Percentiles rank a stretch among this genome's conserved stretches.
These are phyloP conservation scores for Fusarium virguliforme DNA, from an alignment of 2,329 filamentous ascomycete species.

Conservation along the genomic window DNA sequence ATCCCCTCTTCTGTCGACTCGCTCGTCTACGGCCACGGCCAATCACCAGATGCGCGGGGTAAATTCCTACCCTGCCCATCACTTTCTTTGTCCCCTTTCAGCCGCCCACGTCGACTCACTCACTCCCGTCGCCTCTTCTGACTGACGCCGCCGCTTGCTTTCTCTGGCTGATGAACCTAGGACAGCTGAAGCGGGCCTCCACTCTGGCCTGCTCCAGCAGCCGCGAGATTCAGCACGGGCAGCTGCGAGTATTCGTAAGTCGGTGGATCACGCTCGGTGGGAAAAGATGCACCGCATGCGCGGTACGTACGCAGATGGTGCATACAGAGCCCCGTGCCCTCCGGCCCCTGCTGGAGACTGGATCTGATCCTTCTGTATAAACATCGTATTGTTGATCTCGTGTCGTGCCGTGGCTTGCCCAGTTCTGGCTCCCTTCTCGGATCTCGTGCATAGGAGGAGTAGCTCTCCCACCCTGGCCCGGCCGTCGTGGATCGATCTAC, in stretches of 20 bases:
- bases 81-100: constrained; percentile 25
- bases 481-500: neutral
- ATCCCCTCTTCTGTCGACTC: constrained; percentile 28
- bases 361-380: constrained; percentile 28
- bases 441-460: neutral
- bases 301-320: neutral
- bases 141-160: constrained; percentile 6
- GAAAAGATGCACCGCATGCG: constrained; percentile 27
- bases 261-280: constrained; percentile 23
- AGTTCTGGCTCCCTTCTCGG: constrained; percentile 22
- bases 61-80: constrained; percentile 22
- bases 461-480: neutral
- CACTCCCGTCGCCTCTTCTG: constrained; percentile 10
- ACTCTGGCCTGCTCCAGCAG: constrained; percentile 6
- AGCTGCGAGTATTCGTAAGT: constrained; percentile 30
- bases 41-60: constrained; percentile 38
- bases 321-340: constrained; percentile 6
- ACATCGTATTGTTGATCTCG: constrained; percentile 50
- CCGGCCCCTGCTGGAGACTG: constrained; percentile 23
- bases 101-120: constrained; percentile 22
- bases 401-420: constrained; percentile 42
- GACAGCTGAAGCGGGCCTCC: constrained; percentile 15
- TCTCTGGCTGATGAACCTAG: constrained; percentile 19
- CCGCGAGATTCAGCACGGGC: constrained; percentile 21
- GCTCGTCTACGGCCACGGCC: constrained; percentile 9